These are phyloP conservation scores for Aspergillus udagawae DNA, from an alignment of 2,329 filamentous ascomycete species.

Conservation along the genomic window DNA sequence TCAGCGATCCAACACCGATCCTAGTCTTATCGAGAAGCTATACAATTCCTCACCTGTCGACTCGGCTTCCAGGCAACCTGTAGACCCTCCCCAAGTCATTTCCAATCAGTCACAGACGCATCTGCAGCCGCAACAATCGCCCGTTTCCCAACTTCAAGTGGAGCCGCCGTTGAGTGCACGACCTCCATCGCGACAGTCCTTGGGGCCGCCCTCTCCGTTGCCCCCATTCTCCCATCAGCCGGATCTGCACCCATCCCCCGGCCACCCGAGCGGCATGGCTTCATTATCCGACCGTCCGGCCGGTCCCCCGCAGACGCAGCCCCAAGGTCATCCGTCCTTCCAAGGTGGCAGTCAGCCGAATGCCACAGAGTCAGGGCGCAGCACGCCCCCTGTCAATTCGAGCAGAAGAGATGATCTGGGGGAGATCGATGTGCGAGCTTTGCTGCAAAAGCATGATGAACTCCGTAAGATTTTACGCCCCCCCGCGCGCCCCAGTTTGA, in stretches of 20 bases:
- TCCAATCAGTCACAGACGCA: constrained; percentile 8
- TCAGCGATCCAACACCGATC: constrained; percentile 26
- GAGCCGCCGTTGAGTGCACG: constrained; percentile 10
- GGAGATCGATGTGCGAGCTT: constrained; percentile 43
- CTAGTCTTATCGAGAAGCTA: constrained; percentile 16
- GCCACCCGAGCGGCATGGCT: constrained; percentile 15
- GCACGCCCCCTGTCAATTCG: constrained; percentile 37
- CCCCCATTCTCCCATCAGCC: constrained; percentile 9
- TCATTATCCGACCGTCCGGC: constrained; percentile 13
- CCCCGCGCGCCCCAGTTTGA: not conserved
- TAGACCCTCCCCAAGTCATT: constrained; percentile 9
- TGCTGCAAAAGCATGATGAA: constrained; percentile 43
- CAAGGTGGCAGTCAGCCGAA: constrained; percentile 11
- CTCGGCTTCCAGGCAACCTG: constrained; percentile 1
- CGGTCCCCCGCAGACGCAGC: constrained; percentile 8
- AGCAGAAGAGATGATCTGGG: constrained; percentile 30
- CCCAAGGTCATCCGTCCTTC: not conserved
- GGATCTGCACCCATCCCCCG: constrained; percentile 1
- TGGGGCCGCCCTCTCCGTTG: constrained; percentile 19
- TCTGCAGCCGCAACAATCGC: constrained; percentile 15
- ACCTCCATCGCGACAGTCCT: constrained; percentile 18
- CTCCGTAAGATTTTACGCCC: constrained; percentile 35
- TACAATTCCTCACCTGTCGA: constrained; percentile 21
- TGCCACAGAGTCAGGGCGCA: constrained; percentile 42
- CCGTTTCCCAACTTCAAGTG: constrained; percentile 5